A percentile compares a stretch with the other conserved stretches of the same genome.
Conservation (phyloP, 1,284 basidiomycete genomes). For the Prillingera fragicola region DNA sequence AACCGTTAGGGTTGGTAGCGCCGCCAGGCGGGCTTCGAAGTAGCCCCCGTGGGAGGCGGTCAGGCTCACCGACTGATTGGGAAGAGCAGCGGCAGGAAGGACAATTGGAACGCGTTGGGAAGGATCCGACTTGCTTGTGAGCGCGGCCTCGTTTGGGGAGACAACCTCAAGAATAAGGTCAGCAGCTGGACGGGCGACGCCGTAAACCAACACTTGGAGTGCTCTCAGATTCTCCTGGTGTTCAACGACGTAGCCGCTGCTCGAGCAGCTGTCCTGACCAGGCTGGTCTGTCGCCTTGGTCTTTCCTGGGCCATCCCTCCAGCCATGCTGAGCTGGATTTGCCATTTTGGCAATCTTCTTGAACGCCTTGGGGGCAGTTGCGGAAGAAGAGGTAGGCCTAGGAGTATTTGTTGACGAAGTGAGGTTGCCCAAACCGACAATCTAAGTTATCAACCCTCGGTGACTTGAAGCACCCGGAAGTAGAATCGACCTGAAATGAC, state of each 20-base stretch:
- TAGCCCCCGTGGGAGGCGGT: constrained; percentile 55
- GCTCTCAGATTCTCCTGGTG: constrained; percentile 74
- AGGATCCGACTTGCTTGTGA: constrained; percentile 59
- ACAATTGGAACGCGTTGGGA: constrained; percentile 57
- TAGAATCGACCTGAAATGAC: too few relatives aligned
- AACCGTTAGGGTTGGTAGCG: constrained; percentile 34
- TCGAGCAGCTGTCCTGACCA: too few relatives aligned
- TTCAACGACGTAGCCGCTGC: constrained; percentile 63
- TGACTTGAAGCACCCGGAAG: too few relatives aligned
- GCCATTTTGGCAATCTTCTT: too few relatives aligned
- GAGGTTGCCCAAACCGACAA: too few relatives aligned
- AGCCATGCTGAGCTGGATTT: too few relatives aligned
- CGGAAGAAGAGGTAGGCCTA: too few relatives aligned
- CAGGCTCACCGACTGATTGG: constrained; percentile 60
- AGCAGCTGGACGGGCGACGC: constrained; percentile 21
- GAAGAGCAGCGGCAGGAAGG: constrained; percentile 60
- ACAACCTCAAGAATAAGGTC: constrained; percentile 28
- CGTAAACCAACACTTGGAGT: constrained; percentile 59
- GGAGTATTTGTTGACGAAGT: too few relatives aligned
- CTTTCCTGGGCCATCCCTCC: too few relatives aligned
- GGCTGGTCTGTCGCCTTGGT: too few relatives aligned
- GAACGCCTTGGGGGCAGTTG: too few relatives aligned
- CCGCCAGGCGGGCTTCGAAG: constrained; percentile 61
- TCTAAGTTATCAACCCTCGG: too few relatives aligned
- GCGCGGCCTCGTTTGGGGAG: constrained; percentile 54